Evolutionary conservation across 768 basidiomycete species (phyloP).

Genomic region (Xerocomellus chrysenteron): DNA sequence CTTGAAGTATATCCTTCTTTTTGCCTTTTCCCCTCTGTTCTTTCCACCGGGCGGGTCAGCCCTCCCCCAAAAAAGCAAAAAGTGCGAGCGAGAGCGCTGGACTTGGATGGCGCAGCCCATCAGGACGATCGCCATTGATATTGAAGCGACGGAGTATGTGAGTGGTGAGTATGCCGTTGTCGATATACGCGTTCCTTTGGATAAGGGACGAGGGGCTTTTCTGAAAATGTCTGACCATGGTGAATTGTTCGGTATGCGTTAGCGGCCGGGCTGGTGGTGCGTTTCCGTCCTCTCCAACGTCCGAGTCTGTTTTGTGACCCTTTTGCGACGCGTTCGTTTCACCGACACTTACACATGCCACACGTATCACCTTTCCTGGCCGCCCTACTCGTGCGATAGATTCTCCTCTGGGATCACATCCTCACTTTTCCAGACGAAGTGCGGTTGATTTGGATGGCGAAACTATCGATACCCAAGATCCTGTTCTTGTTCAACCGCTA

Average conservation of each 20-base stretch:
- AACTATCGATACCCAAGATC: conserved; percentile 27
- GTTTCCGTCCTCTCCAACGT: not conserved
- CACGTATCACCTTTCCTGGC: not conserved
- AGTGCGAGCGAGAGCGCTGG: not conserved
- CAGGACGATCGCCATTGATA: not conserved
- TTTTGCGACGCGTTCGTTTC: not conserved
- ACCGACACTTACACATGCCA: not conserved
- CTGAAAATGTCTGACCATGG: not conserved
- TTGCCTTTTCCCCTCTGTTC: not conserved
- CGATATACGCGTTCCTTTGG: not conserved
- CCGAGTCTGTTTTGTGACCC: not conserved
- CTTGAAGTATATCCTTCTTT: not conserved
- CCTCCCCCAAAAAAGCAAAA: not conserved
- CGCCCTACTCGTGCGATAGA: conserved; percentile 12
- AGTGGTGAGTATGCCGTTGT: conserved; percentile 18
- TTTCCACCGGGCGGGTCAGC: not conserved
- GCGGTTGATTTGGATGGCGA: conserved; percentile 31
- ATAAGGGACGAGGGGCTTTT: not conserved
- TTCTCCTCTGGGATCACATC: conserved; percentile 35
- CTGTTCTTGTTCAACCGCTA: conserved; percentile 38
- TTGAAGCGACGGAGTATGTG: conserved; percentile 23
- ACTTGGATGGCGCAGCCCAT: conserved; percentile 7
- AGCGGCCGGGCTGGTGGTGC: conserved; percentile 29
- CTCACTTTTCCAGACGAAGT: conserved; percentile 37
- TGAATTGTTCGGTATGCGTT: not conserved